A percentile compares a stretch with the other conserved stretches of the same genome.
These are phyloP conservation scores for Thermothielavioides terrestris DNA, from an alignment of 495 filamentous ascomycete genomes.

Conservation along the genomic window DNA sequence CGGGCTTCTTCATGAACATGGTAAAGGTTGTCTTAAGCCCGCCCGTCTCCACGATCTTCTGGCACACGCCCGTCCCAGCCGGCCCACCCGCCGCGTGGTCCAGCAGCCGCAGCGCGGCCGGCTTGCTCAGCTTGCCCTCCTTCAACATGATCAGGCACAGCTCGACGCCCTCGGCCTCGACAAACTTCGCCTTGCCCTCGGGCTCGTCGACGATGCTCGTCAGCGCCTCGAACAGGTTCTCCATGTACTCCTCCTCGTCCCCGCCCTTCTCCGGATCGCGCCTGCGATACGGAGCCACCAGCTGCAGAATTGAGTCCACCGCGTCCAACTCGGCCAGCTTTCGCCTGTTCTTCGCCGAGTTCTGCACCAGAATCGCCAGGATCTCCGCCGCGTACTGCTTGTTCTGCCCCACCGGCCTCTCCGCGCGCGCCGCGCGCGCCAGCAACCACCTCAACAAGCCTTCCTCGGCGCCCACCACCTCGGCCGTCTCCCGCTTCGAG, in stretches of 20 bases:
- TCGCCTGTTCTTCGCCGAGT: conserved; percentile 56
- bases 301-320: conserved; percentile 70
- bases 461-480: conserved; percentile 60
- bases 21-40: conserved; percentile 80
- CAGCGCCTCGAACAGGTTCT: conserved; percentile 81
- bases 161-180: conserved; percentile 88
- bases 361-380: conserved; percentile 65
- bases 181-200: conserved; percentile 69
- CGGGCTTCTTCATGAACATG: conserved; percentile 84
- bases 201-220: conserved; percentile 70
- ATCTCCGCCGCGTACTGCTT: conserved; percentile 94
- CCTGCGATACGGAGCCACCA: conserved; percentile 82
- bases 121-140: conserved; percentile 62
- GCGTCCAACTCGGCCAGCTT: conserved; percentile 60
- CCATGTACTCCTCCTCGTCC: conserved; percentile 88
- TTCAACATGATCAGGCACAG: conserved; percentile 72
- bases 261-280: conserved; percentile 78
- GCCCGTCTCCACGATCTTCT: conserved; percentile 68
- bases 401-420: conserved; percentile 58
- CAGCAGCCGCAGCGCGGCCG: conserved; percentile 65
- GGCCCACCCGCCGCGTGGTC: conserved; percentile 71
- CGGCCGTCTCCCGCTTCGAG: conserved; percentile 52
- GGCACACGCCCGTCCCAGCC: conserved; percentile 50
- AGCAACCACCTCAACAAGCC: conserved; percentile 68
- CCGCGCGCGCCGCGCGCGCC: conserved; percentile 39